These are phyloP conservation scores for Rhizopogon vesiculosus DNA, from an alignment of 768 basidiomycete genomes.

Conservation along the genomic window DNA sequence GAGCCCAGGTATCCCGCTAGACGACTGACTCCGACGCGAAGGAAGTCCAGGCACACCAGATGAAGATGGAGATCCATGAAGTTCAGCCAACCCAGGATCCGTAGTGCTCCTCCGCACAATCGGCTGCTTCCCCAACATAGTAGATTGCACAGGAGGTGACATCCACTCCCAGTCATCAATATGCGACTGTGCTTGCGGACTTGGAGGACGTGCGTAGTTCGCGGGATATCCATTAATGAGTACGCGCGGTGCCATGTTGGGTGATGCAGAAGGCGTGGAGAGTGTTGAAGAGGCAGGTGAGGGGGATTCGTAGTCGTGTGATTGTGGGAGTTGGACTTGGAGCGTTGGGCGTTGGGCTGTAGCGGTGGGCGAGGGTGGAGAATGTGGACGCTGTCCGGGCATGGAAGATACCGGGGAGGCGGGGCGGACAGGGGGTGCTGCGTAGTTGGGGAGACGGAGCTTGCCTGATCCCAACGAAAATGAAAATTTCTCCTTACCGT, in stretches of 20 bases:
- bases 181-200: background rate
- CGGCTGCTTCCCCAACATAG: background rate
- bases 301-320: conserved; percentile 10
- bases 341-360: background rate
- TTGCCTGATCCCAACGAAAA: conserved; percentile 11
- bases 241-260: conserved; percentile 14
- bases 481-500: background rate
- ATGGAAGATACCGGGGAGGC: background rate
- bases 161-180: conserved; percentile 22
- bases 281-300: conserved; percentile 24
- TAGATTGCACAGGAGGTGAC: background rate
- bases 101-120: conserved; percentile 6
- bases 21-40: background rate
- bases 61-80: background rate
- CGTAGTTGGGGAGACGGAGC: conserved; percentile 29
- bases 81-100: background rate
- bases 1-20: background rate
- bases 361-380: background rate
- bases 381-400: background rate
- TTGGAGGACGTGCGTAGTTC: background rate
- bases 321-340: background rate
- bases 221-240: conserved; percentile 24
- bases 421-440: conserved; percentile 13
- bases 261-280: conserved; percentile 19
- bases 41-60: conserved; percentile 20